Percentiles rank a stretch among this genome's conserved stretches.
Evolutionary conservation across 768 basidiomycete species (phyloP).

Genomic region (Russula vinacea): DNA sequence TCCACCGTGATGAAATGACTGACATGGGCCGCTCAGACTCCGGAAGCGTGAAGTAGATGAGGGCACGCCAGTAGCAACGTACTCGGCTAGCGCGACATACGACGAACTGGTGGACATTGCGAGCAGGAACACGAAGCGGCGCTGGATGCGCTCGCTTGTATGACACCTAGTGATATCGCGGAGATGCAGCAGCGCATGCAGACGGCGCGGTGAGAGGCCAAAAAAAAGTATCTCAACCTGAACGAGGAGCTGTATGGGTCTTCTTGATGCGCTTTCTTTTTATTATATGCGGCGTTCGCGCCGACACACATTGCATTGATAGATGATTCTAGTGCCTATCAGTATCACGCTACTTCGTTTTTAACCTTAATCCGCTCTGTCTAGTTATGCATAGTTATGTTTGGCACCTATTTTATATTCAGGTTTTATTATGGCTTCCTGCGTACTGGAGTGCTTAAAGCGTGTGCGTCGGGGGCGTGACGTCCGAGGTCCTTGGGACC

Average conservation of each 20-base stretch:
- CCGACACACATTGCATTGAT: background rate
- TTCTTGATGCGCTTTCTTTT: background rate
- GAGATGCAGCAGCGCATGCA: slow-evolving; percentile 25
- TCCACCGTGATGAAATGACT: background rate
- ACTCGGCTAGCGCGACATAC: slow-evolving; percentile 7
- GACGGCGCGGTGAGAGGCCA: background rate
- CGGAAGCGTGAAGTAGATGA: slow-evolving; percentile 22
- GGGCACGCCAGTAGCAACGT: slow-evolving; percentile 7
- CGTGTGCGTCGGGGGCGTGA: background rate
- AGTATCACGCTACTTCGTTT: background rate
- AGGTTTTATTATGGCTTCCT: background rate
- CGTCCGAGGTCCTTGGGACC: background rate
- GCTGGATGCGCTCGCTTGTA: slow-evolving; percentile 20
- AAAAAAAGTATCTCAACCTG: background rate
- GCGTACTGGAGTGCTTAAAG: background rate
- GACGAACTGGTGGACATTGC: slow-evolving; percentile 18
- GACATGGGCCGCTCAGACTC: background rate
- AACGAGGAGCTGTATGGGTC: background rate
- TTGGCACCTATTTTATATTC: background rate
- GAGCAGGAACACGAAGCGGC: slow-evolving; percentile 22
- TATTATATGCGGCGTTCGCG: background rate
- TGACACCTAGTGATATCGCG: slow-evolving; percentile 16
- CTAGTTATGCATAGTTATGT: no score
- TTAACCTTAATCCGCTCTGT: no score
- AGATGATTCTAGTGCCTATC: background rate